Percentiles rank a stretch among this genome's conserved stretches.
Evolutionary conservation across 108 stramenopile genomes (phyloP).

Genomic region (Skeletonema marinoi): DNA sequence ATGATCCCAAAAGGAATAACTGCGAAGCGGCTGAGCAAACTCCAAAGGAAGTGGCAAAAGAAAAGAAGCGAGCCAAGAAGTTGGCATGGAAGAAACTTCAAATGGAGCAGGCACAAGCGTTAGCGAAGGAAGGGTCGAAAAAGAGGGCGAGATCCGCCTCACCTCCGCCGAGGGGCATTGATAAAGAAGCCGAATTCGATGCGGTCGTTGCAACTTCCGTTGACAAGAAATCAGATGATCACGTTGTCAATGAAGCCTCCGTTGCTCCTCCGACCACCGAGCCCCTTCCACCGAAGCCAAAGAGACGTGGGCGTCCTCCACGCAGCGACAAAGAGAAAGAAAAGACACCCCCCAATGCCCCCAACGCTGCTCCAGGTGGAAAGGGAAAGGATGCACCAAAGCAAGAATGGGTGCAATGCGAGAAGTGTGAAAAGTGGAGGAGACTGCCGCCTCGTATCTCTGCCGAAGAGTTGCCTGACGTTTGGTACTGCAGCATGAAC

Average conservation of each 20-base stretch:
- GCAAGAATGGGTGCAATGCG: slow-evolving; percentile 90
- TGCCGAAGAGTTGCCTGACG: slow-evolving; percentile 74
- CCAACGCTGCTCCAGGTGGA: slow-evolving; percentile 5
- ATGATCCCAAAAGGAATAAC: slow-evolving; percentile 63
- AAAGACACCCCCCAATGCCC: slow-evolving; percentile 12
- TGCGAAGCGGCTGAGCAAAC: slow-evolving; percentile 80
- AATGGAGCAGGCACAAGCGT: slow-evolving; percentile 25
- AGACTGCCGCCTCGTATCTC: slow-evolving; percentile 75
- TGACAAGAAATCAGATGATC: slow-evolving; percentile 13
- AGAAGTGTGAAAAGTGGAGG: slow-evolving; percentile 87
- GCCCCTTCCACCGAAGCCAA: slow-evolving; percentile 6
- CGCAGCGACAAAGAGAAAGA: slow-evolving; percentile 44
- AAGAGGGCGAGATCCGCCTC: slow-evolving; percentile 8
- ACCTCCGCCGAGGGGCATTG: slow-evolving; percentile 11
- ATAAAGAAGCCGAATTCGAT: slow-evolving; percentile 21
- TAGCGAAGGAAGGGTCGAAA: background rate
- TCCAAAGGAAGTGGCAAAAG: slow-evolving; percentile 65
- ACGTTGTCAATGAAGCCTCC: slow-evolving; percentile 1
- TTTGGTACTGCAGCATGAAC: slow-evolving; percentile 87
- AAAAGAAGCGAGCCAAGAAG: slow-evolving; percentile 59
- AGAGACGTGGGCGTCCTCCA: slow-evolving; percentile 50
- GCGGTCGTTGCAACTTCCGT: background rate
- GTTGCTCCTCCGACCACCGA: slow-evolving; percentile 3
- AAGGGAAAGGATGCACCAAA: slow-evolving; percentile 54
- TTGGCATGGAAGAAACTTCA: slow-evolving; percentile 42